Evolutionary conservation across 805 yeast genomes (phyloP).

Genomic region (Starmerella cellae): DNA sequence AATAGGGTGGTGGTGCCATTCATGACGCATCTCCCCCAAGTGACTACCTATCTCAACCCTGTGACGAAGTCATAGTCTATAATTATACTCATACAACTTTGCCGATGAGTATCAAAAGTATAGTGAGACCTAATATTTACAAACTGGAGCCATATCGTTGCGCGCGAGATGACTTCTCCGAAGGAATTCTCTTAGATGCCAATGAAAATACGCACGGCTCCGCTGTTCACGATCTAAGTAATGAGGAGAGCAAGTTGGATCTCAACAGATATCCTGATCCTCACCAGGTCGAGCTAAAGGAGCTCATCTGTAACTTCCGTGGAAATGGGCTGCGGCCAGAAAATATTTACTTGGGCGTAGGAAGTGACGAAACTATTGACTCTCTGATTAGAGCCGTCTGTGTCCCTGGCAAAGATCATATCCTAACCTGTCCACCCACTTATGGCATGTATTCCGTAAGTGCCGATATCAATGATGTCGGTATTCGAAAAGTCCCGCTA

Average conservation of each 20-base stretch:
- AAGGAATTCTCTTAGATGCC: conserved; percentile 82
- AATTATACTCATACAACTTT: neutral
- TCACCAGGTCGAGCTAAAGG: conserved; percentile 68
- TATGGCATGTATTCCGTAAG: conserved; percentile 94
- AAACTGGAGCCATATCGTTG: conserved; percentile 83
- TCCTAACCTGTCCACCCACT: conserved; percentile 85
- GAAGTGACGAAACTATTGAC: conserved; percentile 93
- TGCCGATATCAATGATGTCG: conserved; percentile 81
- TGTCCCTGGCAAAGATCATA: conserved; percentile 66
- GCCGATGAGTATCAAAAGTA: conserved; percentile 28
- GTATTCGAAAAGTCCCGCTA: conserved; percentile 59
- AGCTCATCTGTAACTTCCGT: conserved; percentile 57
- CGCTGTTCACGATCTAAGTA: conserved; percentile 37
- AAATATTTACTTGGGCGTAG: conserved; percentile 86
- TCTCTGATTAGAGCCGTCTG: conserved; percentile 74
- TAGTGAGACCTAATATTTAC: conserved; percentile 76
- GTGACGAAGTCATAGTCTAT: neutral
- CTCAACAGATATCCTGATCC: conserved; percentile 95
- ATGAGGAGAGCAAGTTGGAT: conserved; percentile 38
- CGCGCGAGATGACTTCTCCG: conserved; percentile 89
- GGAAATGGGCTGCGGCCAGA: conserved; percentile 44
- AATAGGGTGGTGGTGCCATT: too few relatives aligned
- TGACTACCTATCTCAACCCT: too few relatives aligned
- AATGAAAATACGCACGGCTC: conserved; percentile 95
- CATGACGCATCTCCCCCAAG: too few relatives aligned